These are phyloP conservation scores for Curvularia spicifera DNA, from an alignment of 2,329 filamentous ascomycete genomes.

Conservation along the genomic window DNA sequence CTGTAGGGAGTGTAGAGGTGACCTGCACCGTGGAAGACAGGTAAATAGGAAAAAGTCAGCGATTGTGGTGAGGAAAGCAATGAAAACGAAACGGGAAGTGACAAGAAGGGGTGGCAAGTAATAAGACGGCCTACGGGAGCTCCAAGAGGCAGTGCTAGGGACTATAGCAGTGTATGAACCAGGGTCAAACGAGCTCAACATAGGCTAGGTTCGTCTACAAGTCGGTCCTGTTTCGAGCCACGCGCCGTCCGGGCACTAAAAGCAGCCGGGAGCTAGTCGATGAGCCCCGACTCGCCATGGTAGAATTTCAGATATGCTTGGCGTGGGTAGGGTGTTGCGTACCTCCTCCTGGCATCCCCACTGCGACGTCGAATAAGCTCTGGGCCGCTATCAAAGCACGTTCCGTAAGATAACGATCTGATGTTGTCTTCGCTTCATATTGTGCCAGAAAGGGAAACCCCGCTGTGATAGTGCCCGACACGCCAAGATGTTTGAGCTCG, in stretches of 20 bases:
- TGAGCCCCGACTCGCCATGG: slow-evolving; percentile 23
- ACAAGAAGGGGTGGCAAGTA: slow-evolving; percentile 28
- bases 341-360: slow-evolving; percentile 41
- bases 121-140: slow-evolving; percentile 31
- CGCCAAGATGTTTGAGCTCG: slow-evolving; percentile 35
- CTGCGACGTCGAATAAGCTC: slow-evolving; percentile 38
- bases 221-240: slow-evolving; percentile 39
- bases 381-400: slow-evolving; percentile 29
- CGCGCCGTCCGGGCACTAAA: slow-evolving; percentile 30
- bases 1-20: slow-evolving; percentile 33
- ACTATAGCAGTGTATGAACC: slow-evolving; percentile 35
- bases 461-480: slow-evolving; percentile 32
- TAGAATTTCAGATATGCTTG: slow-evolving; percentile 37
- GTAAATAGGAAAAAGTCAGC: slow-evolving; percentile 24
- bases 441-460: slow-evolving; percentile 19
- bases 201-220: slow-evolving; percentile 22
- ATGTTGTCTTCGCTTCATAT: slow-evolving; percentile 31
- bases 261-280: slow-evolving; percentile 34
- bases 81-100: slow-evolving; percentile 22
- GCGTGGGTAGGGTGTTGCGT: slow-evolving; percentile 42
- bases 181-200: slow-evolving; percentile 27
- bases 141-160: slow-evolving; percentile 25
- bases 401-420: slow-evolving; percentile 29
- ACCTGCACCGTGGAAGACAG: slow-evolving; percentile 38
- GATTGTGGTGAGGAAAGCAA: slow-evolving; percentile 22